Percentiles rank a stretch among this genome's conserved stretches.
These are phyloP conservation scores for Alternaria sp. DNA, from an alignment of 2,329 filamentous ascomycete species.

Conservation along the genomic window DNA sequence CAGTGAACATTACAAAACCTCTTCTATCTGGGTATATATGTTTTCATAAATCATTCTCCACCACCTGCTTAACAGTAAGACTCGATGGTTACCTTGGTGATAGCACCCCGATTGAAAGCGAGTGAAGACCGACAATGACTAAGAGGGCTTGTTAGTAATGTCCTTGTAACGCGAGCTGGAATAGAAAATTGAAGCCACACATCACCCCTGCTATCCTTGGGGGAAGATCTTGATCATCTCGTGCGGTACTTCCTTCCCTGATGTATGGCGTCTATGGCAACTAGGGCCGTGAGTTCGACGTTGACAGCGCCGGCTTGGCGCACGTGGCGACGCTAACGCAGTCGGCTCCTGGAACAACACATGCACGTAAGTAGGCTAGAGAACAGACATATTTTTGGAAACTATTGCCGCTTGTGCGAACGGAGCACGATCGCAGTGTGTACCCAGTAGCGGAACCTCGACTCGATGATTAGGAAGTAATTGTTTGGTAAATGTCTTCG, in stretches of 20 bases:
- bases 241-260: no score
- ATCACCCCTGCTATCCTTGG: neutral
- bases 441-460: no score
- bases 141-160: neutral
- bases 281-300: neutral
- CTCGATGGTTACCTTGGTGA: neutral
- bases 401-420: no score
- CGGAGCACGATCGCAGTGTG: no score
- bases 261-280: no score
- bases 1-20: neutral
- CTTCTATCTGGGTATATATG: neutral
- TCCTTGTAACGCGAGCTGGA: neutral
- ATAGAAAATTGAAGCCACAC: neutral
- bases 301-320: neutral
- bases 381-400: no score
- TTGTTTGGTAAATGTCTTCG: no score
- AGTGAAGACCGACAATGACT: constrained; percentile 47
- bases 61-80: neutral
- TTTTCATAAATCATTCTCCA: neutral
- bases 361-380: no score
- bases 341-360: no score
- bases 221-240: no score
- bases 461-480: no score
- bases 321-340: neutral
- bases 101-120: constrained; percentile 30